These are phyloP conservation scores for Kwoniella heveanensis DNA, from an alignment of 768 basidiomycete genomes.

Conservation along the genomic window DNA sequence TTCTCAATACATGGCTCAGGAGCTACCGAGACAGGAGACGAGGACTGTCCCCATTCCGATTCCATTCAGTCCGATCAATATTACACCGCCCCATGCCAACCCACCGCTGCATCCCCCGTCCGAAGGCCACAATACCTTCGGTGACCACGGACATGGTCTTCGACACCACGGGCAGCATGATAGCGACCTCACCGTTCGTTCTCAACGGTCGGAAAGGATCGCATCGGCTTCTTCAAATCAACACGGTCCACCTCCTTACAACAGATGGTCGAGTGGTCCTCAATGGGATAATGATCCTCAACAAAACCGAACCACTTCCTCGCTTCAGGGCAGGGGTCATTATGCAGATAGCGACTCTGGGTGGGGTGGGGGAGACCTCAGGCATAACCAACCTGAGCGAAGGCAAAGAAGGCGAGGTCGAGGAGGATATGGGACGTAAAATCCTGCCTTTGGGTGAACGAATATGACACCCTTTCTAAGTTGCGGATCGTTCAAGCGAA, in stretches of 20 bases:
- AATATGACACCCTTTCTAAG: too few species aligned
- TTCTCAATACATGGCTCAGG: neutral
- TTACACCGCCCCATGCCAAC: too few species aligned
- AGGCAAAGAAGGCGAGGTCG: neutral
- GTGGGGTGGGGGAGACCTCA: neutral
- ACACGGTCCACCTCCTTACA: neutral
- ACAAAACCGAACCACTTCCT: neutral
- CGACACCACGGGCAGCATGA: too few species aligned
- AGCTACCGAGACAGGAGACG: neutral
- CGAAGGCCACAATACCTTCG: too few species aligned
- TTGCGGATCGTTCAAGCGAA: too few species aligned
- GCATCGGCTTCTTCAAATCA: neutral
- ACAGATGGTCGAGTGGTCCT: neutral
- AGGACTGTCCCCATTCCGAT: conserved; percentile 22
- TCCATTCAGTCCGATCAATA: conserved; percentile 21
- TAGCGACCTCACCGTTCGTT: neutral
- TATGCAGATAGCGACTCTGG: neutral
- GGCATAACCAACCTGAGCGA: neutral
- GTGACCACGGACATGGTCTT: too few species aligned
- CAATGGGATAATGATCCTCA: neutral
- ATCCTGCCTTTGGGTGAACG: too few species aligned
- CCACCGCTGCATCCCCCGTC: too few species aligned
- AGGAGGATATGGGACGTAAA: neutral
- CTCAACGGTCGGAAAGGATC: neutral
- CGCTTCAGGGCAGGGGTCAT: neutral